Conservation (phyloP, 495 filamentous ascomycete species). For the Penicillium chermesinum region DNA sequence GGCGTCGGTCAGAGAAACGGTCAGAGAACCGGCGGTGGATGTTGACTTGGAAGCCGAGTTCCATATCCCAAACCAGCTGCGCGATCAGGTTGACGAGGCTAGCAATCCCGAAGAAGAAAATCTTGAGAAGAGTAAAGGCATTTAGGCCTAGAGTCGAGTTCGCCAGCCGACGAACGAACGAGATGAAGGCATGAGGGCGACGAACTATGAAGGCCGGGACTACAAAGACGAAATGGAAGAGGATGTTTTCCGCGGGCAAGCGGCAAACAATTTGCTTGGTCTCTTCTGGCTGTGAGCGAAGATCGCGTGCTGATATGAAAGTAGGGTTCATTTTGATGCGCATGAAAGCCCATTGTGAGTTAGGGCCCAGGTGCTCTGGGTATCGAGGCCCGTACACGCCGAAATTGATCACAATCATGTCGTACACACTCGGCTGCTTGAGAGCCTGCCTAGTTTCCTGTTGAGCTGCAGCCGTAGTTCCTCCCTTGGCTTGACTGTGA, state of each 20-base stretch:
- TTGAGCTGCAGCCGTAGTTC: too few species aligned
- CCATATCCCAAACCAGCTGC: background rate
- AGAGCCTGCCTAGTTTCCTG: background rate
- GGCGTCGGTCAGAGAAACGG: background rate
- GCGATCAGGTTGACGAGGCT: conserved; percentile 1
- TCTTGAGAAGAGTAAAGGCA: conserved; percentile 2
- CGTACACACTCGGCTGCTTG: background rate
- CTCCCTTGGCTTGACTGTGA: background rate
- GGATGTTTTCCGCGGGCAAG: conserved; percentile 7
- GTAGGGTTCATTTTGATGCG: conserved; percentile 5
- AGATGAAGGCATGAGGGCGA: conserved; percentile 1
- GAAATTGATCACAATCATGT: conserved; percentile 12
- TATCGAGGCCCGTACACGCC: conserved; percentile 11
- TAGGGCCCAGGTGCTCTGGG: background rate
- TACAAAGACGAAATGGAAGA: conserved; percentile 13
- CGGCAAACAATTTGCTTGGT: conserved; percentile 1
- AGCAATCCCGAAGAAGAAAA: conserved; percentile 3
- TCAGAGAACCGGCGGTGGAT: background rate
- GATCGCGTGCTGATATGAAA: background rate
- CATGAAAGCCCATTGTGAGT: background rate
- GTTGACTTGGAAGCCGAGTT: background rate
- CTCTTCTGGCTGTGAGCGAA: background rate
- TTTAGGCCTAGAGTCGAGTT: conserved; percentile 7
- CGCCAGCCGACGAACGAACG: conserved; percentile 1
- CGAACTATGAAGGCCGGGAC: conserved; percentile 10